These are phyloP conservation scores for Sonneratia caseolaris DNA, from an alignment of 345 rosid species.

Conservation along the genomic window DNA sequence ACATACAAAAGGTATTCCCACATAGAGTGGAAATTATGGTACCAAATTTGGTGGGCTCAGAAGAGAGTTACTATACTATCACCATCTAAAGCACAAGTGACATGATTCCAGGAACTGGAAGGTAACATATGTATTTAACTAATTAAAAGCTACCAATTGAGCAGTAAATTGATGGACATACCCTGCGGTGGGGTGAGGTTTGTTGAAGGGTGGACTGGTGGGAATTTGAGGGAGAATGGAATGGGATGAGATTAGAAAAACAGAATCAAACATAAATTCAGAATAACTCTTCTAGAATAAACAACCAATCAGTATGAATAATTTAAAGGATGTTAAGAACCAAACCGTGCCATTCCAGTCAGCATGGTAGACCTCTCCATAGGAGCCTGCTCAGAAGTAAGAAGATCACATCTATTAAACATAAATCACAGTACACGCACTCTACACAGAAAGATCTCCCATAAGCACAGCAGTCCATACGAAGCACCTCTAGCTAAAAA, in stretches of 20 bases:
- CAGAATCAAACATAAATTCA: background rate
- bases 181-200: too few relatives aligned
- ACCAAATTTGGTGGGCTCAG: background rate
- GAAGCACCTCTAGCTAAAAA: background rate
- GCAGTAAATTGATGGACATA: too few relatives aligned
- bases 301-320: background rate
- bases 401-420: conserved; percentile 2
- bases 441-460: background rate
- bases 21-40: background rate
- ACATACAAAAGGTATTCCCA: background rate
- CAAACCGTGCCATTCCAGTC: conserved; percentile 99
- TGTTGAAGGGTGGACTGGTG: too few relatives aligned
- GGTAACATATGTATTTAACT: background rate
- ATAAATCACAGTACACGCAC: background rate
- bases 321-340: conserved; percentile 10
- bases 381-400: conserved; percentile 57
- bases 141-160: background rate
- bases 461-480: background rate
- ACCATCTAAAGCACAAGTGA: background rate
- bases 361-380: conserved; percentile 97
- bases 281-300: background rate
- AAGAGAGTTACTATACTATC: background rate
- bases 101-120: background rate
- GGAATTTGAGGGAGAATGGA: too few relatives aligned
- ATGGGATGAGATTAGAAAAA: conserved; percentile 2